phyloP scores from a whole-genome alignment of 1,284 basidiomycete species.

The Ceraceosorus guamensis region DNA sequence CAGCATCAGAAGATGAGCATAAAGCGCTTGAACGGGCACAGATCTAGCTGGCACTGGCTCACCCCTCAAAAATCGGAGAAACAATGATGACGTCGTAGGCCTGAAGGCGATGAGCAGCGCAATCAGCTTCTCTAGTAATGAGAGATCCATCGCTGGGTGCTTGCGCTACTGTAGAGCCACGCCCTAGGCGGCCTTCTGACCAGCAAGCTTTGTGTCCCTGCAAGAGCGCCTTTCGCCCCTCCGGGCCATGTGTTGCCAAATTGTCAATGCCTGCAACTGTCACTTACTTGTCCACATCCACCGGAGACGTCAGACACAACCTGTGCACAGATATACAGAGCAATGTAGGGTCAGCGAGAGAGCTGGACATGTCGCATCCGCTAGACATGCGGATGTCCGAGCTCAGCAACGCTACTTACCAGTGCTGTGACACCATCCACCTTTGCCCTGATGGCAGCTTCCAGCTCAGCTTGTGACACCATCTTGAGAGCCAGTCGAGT shows the following conservation, averaged over 20 bases:
- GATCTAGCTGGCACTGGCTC: background rate
- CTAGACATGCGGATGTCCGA: background rate
- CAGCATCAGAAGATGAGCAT: background rate
- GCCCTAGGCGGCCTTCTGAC: too few species aligned
- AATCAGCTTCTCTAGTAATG: background rate
- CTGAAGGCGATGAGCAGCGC: conserved; percentile 9
- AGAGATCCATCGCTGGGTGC: too few species aligned
- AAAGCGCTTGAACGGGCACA: background rate
- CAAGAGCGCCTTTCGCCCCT: too few species aligned
- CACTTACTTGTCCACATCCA: conserved; percentile 34
- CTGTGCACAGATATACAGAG: conserved; percentile 2
- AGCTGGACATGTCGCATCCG: background rate
- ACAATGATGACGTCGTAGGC: conserved; percentile 48
- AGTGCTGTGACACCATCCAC: conserved; percentile 33
- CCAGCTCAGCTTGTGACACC: conserved; percentile 44
- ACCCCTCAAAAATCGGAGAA: conserved; percentile 38
- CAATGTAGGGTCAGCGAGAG: background rate
- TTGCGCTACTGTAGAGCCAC: too few species aligned
- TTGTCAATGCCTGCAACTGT: background rate
- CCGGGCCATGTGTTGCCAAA: background rate
- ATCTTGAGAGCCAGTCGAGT: conserved; percentile 10
- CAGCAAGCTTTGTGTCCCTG: too few species aligned
- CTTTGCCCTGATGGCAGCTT: conserved; percentile 41
- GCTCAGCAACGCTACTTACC: conserved; percentile 11
- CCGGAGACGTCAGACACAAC: conserved; percentile 47